Conservation (phyloP, 495 filamentous ascomycete species). For the Tuber borchii region DNA sequence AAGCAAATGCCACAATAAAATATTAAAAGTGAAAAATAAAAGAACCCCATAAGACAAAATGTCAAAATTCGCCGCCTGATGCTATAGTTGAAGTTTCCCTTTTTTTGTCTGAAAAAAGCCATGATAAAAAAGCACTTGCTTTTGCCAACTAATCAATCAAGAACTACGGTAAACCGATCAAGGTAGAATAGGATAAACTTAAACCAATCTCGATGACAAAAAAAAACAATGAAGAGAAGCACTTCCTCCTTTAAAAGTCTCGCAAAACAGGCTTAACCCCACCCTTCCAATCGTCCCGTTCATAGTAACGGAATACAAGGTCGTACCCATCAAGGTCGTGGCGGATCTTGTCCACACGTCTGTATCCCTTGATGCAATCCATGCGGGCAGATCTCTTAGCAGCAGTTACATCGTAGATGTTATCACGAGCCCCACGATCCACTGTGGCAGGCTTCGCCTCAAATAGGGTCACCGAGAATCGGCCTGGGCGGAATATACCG, state of each 20-base stretch:
- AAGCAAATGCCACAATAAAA: neutral
- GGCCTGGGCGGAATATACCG: conserved; percentile 86
- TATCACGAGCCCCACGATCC: conserved; percentile 41
- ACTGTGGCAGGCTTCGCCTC: conserved; percentile 66
- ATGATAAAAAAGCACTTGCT: neutral
- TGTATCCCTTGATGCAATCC: conserved; percentile 81
- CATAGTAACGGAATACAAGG: conserved; percentile 92
- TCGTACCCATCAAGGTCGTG: conserved; percentile 98
- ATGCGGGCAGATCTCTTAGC: conserved; percentile 57
- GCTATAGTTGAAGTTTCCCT: neutral
- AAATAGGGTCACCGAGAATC: conserved; percentile 95
- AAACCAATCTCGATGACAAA: neutral
- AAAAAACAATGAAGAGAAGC: neutral
- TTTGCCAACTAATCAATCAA: neutral
- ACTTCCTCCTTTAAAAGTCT: conserved; percentile 20
- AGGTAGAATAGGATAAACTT: neutral
- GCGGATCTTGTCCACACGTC: conserved; percentile 86
- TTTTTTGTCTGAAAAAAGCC: neutral
- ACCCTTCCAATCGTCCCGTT: conserved; percentile 80
- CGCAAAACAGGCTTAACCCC: conserved; percentile 35
- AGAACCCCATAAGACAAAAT: neutral
- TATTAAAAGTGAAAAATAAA: neutral
- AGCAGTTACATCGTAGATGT: conserved; percentile 39
- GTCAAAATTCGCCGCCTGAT: neutral
- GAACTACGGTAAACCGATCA: neutral